phyloP scores from a whole-genome alignment of 768 basidiomycete genomes.

The Suillus subaureus region DNA sequence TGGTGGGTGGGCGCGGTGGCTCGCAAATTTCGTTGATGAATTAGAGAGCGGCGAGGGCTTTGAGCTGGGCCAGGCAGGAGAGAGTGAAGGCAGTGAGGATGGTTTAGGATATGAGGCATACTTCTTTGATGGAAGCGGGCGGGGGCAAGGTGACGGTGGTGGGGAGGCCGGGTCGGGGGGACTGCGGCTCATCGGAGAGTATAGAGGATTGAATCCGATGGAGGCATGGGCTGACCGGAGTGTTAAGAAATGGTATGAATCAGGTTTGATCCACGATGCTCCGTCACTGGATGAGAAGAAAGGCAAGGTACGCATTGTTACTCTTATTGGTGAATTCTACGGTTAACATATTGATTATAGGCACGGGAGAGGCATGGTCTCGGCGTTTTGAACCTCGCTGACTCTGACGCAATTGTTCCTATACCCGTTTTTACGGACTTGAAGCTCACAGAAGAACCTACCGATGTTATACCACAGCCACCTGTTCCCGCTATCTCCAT shows the following conservation, averaged over 20 bases:
- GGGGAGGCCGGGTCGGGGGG: constrained; percentile 73
- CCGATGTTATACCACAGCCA: constrained; percentile 20
- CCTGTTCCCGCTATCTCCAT: constrained; percentile 59
- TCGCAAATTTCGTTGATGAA: constrained; percentile 89
- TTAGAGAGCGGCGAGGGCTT: constrained; percentile 88
- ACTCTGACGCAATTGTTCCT: constrained; percentile 57
- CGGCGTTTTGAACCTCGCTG: constrained; percentile 43
- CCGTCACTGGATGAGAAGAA: constrained; percentile 45
- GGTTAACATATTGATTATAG: constrained; percentile 32
- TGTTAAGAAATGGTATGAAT: constrained; percentile 82
- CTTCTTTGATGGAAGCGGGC: constrained; percentile 78
- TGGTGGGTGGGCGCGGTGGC: constrained; percentile 94
- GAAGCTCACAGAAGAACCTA: constrained; percentile 21
- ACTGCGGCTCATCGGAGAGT: constrained; percentile 79
- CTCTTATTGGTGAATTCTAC: constrained; percentile 6
- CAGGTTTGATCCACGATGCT: constrained; percentile 64
- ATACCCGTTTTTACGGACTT: constrained; percentile 61
- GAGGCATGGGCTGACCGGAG: constrained; percentile 95
- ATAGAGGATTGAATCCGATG: constrained; percentile 88
- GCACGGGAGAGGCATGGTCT: constrained; percentile 47
- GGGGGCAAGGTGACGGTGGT: constrained; percentile 78
- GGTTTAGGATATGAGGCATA: constrained; percentile 86
- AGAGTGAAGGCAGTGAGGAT: constrained; percentile 80
- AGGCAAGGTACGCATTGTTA: constrained; percentile 46
- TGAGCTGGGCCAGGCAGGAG: constrained; percentile 66